Conservation (phyloP, 306 rosid species). For the Quercus ilex region DNA sequence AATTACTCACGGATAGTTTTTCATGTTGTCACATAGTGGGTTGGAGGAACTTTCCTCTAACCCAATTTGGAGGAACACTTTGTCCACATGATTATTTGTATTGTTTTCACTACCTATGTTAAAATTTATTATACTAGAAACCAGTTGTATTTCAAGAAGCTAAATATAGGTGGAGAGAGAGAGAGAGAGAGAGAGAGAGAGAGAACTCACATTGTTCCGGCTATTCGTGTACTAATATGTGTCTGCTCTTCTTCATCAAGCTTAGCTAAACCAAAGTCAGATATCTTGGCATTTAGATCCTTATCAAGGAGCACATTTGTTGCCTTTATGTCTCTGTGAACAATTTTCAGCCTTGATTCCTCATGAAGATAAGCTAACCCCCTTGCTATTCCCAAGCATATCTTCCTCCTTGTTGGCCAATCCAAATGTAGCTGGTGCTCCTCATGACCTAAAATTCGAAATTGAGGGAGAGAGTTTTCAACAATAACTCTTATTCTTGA, state of each 20-base stretch:
- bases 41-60: no score
- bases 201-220: conserved; percentile 61
- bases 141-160: neutral
- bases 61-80: no score
- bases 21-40: no score
- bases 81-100: neutral
- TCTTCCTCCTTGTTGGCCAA: conserved; percentile 65
- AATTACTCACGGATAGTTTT: no score
- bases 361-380: conserved; percentile 81
- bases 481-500: neutral
- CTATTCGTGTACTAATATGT: conserved; percentile 66
- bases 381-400: conserved; percentile 65
- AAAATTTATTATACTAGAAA: neutral
- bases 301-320: conserved; percentile 73
- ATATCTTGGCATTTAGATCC: conserved; percentile 64
- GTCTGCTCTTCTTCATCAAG: conserved; percentile 65
- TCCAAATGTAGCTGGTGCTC: conserved; percentile 33
- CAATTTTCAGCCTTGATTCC: conserved; percentile 73
- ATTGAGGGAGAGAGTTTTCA: neutral
- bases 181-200: neutral
- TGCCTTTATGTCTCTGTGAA: conserved; percentile 81
- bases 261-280: conserved; percentile 74
- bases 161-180: neutral
- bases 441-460: conserved; percentile 25
- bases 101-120: neutral